phyloP scores from a whole-genome alignment of 441 rosid genomes.

The Isatis lusitanica region DNA sequence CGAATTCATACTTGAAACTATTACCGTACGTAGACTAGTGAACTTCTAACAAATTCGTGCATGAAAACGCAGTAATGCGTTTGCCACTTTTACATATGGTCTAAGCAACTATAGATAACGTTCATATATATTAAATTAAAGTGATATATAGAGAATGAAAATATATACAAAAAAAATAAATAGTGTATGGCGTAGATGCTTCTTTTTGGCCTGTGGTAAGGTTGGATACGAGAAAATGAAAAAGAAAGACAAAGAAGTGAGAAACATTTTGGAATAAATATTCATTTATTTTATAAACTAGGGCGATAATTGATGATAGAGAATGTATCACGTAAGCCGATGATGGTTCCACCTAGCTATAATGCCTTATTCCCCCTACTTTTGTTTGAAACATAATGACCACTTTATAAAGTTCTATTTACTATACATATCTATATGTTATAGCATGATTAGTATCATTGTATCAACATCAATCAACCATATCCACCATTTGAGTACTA shows the following conservation, averaged over 20 bases:
- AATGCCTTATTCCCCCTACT: background rate
- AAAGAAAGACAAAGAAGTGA: background rate
- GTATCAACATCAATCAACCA: background rate
- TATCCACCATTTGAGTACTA: background rate
- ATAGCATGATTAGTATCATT: background rate
- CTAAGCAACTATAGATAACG: background rate
- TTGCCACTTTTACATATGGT: background rate
- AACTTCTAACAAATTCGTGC: background rate
- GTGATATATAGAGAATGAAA: no score
- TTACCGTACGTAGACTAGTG: background rate
- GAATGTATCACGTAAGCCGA: slow-evolving; percentile 31
- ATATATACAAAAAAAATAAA: no score
- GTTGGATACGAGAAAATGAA: background rate
- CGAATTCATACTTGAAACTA: background rate
- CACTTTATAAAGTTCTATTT: background rate
- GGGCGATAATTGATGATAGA: slow-evolving; percentile 37
- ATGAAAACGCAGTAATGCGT: background rate
- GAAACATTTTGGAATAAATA: background rate
- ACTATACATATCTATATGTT: background rate
- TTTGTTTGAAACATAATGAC: slow-evolving; percentile 24
- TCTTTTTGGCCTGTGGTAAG: slow-evolving; percentile 11
- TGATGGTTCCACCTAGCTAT: slow-evolving; percentile 20
- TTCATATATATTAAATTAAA: background rate
- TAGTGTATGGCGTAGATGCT: background rate
- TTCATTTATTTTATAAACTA: background rate